phyloP scores from a whole-genome alignment of 2,329 filamentous ascomycete species.

The Ceratocystis albifundus region DNA sequence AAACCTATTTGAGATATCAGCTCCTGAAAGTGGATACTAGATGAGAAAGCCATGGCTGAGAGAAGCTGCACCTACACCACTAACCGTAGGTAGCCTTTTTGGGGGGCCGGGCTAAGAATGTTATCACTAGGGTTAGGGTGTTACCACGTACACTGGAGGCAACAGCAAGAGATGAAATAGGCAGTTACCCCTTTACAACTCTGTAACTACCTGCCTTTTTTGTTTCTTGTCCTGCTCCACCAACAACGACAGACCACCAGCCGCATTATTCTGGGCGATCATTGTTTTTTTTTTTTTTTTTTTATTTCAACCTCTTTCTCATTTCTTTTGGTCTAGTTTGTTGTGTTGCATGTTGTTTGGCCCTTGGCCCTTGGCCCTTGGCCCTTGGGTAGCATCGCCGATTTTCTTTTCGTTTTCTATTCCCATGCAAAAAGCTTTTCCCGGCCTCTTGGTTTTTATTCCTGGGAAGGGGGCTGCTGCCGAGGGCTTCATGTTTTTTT shows the following conservation, averaged over 20 bases:
- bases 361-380: not conserved
- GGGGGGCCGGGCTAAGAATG: not conserved
- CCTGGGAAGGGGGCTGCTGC: not conserved
- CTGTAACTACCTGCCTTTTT: constrained; percentile 2
- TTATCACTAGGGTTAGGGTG: not conserved
- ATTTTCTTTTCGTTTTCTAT: not conserved
- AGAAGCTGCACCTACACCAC: no score
- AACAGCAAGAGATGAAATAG: not conserved
- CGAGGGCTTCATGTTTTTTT: not conserved
- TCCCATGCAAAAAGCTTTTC: not conserved
- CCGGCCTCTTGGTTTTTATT: constrained; percentile 8
- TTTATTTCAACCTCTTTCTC: constrained; percentile 3
- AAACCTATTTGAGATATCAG: constrained; percentile 1
- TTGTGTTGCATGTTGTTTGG: not conserved
- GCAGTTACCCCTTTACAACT: not conserved
- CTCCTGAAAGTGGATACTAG: not conserved
- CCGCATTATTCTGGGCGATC: not conserved
- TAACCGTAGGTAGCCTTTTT: no score
- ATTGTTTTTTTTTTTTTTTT: no score
- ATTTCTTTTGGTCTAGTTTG: not conserved
- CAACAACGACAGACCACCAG: not conserved
- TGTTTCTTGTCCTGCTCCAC: not conserved
- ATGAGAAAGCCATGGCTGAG: not conserved
- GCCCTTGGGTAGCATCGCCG: not conserved
- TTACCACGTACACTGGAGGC: not conserved